Evolutionary conservation across 345 rosid genomes (phyloP), one percentile per base, ranked within the genome.

Genomic region (Euphorbia peplus): DNA sequence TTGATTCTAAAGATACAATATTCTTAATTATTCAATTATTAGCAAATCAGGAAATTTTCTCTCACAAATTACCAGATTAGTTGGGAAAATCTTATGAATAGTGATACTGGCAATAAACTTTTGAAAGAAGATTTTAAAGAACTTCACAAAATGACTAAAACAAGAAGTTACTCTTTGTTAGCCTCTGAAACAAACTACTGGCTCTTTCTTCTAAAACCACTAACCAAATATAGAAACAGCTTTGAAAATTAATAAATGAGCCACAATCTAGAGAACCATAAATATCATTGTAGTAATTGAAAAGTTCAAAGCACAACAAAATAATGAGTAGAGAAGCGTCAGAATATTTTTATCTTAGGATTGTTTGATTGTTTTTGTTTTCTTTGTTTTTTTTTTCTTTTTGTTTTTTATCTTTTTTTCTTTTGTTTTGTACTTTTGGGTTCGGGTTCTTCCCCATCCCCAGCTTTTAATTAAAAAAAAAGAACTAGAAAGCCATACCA

Each of bases 401-500:
- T n/a, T n/a, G n/a, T n/a, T n/a, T n/a, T n/a, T n/a, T n/a, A n/a
- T n/a, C n/a, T n/a, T n/a, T n/a, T n/a, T n/a, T n/a, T n/a, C n/a
- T n/a, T n/a, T n/a, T n/a, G n/a, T n/a, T n/a, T n/a, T n/a, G n/a
- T n/a, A n/a, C n/a, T n/a, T n/a, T n/a, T n/a, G n/a, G n/a, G n/a
- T n/a, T n/a, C n/a, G n/a, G n/a, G n/a, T n/a, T n/a, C n/a, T n/a
- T n/a, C n/a, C n/a, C n/a, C n/a, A n/a, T n/a, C n/a, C n/a, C n/a
- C n/a, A n/a, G n/a, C n/a, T n/a, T n/a, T n/a, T n/a, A n/a, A n/a
- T n/a, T n/a, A n/a, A n/a, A n/a, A n/a, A n/a, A n/a, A 47, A 70
- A 29, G 58, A 14, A 58, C 8, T 35, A 46, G 29, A 57, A 57
- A 29, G 10, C 37, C 82, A 64, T 87, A 95, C 99, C 98, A 77